Percentiles rank a stretch among this genome's conserved stretches.
These are phyloP conservation scores for Sanghuangporus baumii DNA, from an alignment of 1,284 basidiomycete species.

Conservation along the genomic window DNA sequence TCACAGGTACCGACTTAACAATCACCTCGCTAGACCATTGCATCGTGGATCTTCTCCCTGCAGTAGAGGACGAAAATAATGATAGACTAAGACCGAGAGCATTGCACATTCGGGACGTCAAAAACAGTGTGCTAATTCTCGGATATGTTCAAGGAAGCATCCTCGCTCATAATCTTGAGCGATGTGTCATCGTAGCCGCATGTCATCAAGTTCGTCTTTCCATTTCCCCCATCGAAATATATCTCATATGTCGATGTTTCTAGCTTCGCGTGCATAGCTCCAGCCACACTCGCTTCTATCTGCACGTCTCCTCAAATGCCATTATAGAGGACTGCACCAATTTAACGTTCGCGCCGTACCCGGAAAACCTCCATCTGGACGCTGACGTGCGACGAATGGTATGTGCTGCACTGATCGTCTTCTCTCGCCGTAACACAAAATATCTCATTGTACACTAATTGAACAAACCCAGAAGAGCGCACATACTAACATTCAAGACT, in stretches of 20 bases:
- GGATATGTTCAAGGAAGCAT: conserved; percentile 64
- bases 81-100: conserved; percentile 36
- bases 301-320: conserved; percentile 62
- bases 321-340: conserved; percentile 66
- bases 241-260: not conserved
- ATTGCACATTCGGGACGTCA: conserved; percentile 55
- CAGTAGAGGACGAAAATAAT: conserved; percentile 19
- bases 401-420: not conserved
- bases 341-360: conserved; percentile 59
- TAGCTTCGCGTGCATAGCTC: conserved; percentile 82
- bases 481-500: conserved; percentile 54
- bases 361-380: conserved; percentile 23
- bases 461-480: not conserved
- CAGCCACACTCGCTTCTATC: conserved; percentile 49
- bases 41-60: conserved; percentile 51
- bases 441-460: not conserved
- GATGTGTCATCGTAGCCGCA: conserved; percentile 59
- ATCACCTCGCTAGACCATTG: conserved; percentile 58
- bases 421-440: not conserved
- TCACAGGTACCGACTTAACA: conserved; percentile 41
- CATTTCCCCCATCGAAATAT: not conserved
- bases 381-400: conserved; percentile 4
- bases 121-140: conserved; percentile 54
- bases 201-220: conserved; percentile 63
- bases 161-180: conserved; percentile 54